Base-by-base conservation (phyloP, 371 early-diverging fungal genomes). In the Rhizopus arrhizus region DNA sequence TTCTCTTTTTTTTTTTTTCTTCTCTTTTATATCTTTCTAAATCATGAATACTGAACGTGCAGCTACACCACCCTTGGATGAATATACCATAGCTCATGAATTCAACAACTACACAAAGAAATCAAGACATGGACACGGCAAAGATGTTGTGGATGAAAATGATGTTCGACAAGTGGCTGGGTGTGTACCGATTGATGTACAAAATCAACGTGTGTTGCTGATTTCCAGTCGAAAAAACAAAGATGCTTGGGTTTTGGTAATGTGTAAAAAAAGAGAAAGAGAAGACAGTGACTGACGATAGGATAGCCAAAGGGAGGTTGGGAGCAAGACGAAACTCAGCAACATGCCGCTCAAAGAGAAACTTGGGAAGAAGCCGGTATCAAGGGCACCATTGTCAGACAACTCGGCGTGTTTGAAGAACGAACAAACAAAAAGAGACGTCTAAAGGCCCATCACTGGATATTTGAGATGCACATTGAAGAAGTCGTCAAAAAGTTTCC, bases 331-430 rank as follows among this genome's bases (percentile, higher is more conserved):
- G 84, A 84, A 59, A 73, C 84, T 8, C 70, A 77, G 58, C 69
- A 79, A 57, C 75, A 81, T 46, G 84, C 84, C 28, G 84, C 84
- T 12, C 66, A 63, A 11, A 66, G 84, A 47, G 84, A 84, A 58
- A 84, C 84, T 6, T 84, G 80, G 74, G 84, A 84, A 70, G 84
- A 84, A 66, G 84, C 82, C 10, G 84, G 84, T 16, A 74, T 70
- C 5, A 71, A 73, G 61, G 84, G 84, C 33, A 71, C 34, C 13
- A 75, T 84, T 42, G 72, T 72, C 29, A 58, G 57, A 34, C 60
- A 66, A 9, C 31, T 84, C 2, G 84, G 84, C 45, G 72, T 74
- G 9, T 84, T 70, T 53, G 80, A 74, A 32, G 80, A 82, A 31
- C 59, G 57, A 6, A 75, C 72, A 53, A 22, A 22, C 22, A 66